Base-by-base conservation (phyloP, 192 early-diverging fungal genomes). In the Lunasporangiospora selenospora region DNA sequence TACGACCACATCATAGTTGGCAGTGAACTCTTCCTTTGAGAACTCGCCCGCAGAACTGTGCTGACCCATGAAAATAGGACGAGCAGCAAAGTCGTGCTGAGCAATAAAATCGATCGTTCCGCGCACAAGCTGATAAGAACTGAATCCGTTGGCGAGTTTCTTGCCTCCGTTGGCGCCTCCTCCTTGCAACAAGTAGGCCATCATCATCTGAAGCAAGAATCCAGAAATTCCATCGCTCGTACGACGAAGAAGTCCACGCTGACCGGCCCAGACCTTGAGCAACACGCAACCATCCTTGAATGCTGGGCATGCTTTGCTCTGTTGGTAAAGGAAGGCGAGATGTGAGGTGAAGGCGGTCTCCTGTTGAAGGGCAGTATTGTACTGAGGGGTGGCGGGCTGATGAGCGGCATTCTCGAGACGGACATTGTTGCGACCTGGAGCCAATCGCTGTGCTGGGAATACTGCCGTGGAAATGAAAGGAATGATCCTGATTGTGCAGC, bases 191-290 rank as follows among this genome's bases (percentile, higher is more conserved):
- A 99, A 78, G 65, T 91, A 96, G 0, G 82, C 92, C 80, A 97
- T 87, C n/a, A 96, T 47, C 92, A 97, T 92, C 36, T 86, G 81
- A 33, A 92, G 89, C 34, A 93, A 55, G 75, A 97, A 99, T 26
- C 89, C 93, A 55, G 66, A 88, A 37, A 96, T 81, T 4, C 82
- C 80, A 38, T 80, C 77, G 16, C 44, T 62, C 10, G 78, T 60
- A 4, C 67, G 69, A 26, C 43, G 51, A 13, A 80, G 82, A 47
- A 87, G 59, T 33, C 85, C 83, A 58, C 93, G 87, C 82, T 98
- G 96, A 27, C 77, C 76, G 1, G 91, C 70, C 95, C 95, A 99
- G 10, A 94, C 83, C 67, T 92, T 95, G 49, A 86, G 86, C 38
- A 99, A 65, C 27, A 90, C 63, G 15, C 87, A 85, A 0, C 92